These are phyloP conservation scores for Paecilomyces fulvus DNA, from an alignment of 2,329 filamentous ascomycete genomes.

Conservation along the genomic window DNA sequence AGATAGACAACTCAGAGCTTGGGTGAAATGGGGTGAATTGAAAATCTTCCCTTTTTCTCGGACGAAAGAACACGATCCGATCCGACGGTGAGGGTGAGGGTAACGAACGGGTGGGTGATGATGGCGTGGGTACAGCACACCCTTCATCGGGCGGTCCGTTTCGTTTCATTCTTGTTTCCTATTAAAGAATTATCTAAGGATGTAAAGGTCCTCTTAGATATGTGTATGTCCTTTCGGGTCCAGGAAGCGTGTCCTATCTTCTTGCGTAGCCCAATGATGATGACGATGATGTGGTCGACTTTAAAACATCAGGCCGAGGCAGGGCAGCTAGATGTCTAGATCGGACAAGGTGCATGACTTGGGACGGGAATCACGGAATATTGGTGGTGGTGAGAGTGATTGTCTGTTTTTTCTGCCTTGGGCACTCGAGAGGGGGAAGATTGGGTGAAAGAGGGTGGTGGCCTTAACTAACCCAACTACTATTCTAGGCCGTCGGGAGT, in stretches of 20 bases:
- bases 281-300: not conserved
- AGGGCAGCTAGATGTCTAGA: not conserved
- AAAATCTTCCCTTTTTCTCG: not conserved
- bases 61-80: not conserved
- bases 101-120: not conserved
- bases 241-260: not conserved
- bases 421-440: not conserved
- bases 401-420: not conserved
- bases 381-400: not conserved
- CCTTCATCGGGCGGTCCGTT: not conserved
- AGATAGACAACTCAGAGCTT: not conserved
- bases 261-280: not conserved
- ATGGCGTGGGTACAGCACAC: not conserved
- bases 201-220: not conserved
- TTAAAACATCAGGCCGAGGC: not conserved
- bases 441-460: not conserved
- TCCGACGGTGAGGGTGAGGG: not conserved
- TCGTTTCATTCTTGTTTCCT: not conserved
- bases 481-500: not conserved
- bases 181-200: not conserved
- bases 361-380: not conserved
- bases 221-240: not conserved
- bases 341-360: not conserved
- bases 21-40: not conserved
- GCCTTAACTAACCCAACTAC: not conserved